Evolutionary conservation across 1,284 basidiomycete genomes (phyloP).

Genomic region (Rhodotorula sp.): DNA sequence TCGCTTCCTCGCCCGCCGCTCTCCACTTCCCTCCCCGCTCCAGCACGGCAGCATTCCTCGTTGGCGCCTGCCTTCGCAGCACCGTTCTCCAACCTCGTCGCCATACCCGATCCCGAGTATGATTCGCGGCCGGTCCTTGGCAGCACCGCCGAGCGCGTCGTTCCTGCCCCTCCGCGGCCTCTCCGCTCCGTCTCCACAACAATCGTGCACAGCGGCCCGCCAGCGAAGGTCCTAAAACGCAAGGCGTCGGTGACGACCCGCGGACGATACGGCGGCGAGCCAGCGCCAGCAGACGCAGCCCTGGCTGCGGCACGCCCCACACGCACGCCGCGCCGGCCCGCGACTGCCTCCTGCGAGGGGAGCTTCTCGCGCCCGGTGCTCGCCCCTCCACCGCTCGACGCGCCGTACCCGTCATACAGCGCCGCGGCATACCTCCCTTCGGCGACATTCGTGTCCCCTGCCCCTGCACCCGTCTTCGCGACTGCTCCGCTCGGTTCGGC

Average conservation of each 20-base stretch:
- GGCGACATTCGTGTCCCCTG: not conserved
- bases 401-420: not conserved
- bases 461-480: not conserved
- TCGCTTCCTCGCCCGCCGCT: too few species aligned
- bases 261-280: not conserved
- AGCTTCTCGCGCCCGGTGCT: not conserved
- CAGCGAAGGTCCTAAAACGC: not conserved
- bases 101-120: not conserved
- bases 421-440: not conserved
- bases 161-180: not conserved
- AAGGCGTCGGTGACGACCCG: not conserved
- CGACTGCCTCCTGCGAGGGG: not conserved
- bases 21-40: not conserved
- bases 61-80: not conserved
- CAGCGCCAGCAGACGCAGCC: not conserved
- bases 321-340: not conserved
- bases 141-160: not conserved
- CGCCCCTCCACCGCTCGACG: not conserved
- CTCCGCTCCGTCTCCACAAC: not conserved
- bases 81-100: not conserved
- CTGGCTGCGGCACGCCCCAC: not conserved
- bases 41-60: not conserved
- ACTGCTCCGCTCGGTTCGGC: not conserved
- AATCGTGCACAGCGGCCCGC: not conserved
- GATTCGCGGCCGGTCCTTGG: not conserved